Conservation (phyloP, 2,329 filamentous ascomycete genomes). For the Sporothrix humicola region DNA sequence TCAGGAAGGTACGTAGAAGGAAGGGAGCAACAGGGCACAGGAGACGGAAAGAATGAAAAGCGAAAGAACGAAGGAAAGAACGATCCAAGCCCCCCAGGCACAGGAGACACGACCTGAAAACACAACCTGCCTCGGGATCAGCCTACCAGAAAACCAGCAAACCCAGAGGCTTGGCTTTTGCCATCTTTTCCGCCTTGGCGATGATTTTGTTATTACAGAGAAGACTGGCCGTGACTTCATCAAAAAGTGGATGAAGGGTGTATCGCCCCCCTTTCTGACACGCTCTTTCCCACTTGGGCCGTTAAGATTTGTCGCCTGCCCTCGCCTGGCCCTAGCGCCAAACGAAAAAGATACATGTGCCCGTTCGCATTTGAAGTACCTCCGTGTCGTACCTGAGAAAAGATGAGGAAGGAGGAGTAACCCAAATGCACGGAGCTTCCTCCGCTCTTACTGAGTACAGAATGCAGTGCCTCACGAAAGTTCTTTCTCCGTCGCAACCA, state of each 20-base stretch:
- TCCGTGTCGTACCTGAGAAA: neutral
- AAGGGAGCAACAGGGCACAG: neutral
- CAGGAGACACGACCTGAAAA: neutral
- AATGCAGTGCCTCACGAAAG: no score
- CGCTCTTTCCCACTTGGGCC: constrained; percentile 19
- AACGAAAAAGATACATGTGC: constrained; percentile 6
- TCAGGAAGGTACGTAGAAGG: constrained; percentile 12
- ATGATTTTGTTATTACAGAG: neutral
- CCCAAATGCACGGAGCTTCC: no score
- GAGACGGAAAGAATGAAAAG: neutral
- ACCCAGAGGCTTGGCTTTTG: constrained; percentile 14
- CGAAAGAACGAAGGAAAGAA: neutral
- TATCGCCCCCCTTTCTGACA: constrained; percentile 19
- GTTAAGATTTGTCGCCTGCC: constrained; percentile 4
- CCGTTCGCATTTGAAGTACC: no score
- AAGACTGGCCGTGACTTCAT: constrained; percentile 1
- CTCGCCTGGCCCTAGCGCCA: neutral
- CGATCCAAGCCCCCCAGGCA: neutral
- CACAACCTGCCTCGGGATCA: constrained; percentile 7
- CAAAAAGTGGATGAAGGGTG: constrained; percentile 5
- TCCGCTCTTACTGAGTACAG: no score
- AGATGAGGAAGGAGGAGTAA: neutral
- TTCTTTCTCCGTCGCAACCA: no score
- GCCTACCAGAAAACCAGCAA: constrained; percentile 12
- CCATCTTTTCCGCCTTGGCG: constrained; percentile 29